Evolutionary conservation across 306 rosid genomes (phyloP).

Genomic region (peach (Prunus persica)): DNA sequence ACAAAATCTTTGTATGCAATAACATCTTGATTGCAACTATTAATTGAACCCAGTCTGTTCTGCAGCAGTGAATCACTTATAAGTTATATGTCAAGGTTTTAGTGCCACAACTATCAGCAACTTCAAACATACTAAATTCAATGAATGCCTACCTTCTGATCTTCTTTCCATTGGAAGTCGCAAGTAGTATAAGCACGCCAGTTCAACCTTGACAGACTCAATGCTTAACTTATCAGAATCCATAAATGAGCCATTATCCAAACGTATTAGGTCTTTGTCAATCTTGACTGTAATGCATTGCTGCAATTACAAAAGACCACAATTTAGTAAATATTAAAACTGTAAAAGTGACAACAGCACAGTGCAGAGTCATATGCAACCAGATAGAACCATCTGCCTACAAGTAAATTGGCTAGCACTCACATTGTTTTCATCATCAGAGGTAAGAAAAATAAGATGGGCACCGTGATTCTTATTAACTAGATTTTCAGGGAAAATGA

Average conservation of each 20-base stretch:
- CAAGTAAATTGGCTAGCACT: slow-evolving; percentile 37
- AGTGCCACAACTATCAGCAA: background rate
- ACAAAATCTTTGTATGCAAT: background rate
- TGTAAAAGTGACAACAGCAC: slow-evolving; percentile 12
- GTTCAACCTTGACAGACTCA: slow-evolving; percentile 62
- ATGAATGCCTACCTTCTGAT: slow-evolving; percentile 68
- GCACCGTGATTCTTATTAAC: slow-evolving; percentile 29
- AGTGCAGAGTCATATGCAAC: slow-evolving; percentile 2
- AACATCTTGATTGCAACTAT: background rate
- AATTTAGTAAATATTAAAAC: slow-evolving; percentile 31
- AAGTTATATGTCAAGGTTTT: background rate
- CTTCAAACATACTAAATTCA: slow-evolving; percentile 1
- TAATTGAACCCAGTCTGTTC: slow-evolving; percentile 5
- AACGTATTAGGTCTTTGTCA: slow-evolving; percentile 48
- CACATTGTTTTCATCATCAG: slow-evolving; percentile 49
- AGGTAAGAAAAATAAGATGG: slow-evolving; percentile 29
- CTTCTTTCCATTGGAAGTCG: slow-evolving; percentile 64
- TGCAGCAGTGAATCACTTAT: slow-evolving; percentile 13
- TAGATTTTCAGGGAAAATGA: slow-evolving; percentile 40
- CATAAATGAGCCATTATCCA: slow-evolving; percentile 39
- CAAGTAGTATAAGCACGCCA: slow-evolving; percentile 81
- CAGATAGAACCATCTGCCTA: slow-evolving; percentile 14
- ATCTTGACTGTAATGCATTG: slow-evolving; percentile 54
- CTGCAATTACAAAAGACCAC: slow-evolving; percentile 36
- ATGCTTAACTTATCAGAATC: slow-evolving; percentile 45